phyloP scores from a whole-genome alignment of 306 rosid species.

The Fragaria iinumae region DNA sequence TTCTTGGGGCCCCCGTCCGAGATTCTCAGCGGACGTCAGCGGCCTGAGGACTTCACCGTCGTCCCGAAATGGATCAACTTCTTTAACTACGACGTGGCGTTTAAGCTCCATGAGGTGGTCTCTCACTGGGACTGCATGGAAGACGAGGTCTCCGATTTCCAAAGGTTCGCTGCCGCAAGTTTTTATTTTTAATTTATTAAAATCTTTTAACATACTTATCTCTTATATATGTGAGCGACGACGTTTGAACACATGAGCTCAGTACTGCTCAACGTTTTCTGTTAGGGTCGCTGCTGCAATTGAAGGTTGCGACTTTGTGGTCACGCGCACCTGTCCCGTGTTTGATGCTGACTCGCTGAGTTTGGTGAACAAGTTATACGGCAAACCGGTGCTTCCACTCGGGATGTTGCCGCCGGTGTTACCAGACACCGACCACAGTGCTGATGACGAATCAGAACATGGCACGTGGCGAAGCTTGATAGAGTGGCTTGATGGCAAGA shows the following conservation, averaged over 20 bases:
- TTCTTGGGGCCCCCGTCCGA: slow-evolving; percentile 7
- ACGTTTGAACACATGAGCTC: too few relatives aligned
- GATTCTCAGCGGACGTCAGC: neutral
- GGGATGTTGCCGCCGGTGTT: slow-evolving; percentile 8
- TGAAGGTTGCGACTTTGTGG: neutral
- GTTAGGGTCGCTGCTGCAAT: neutral
- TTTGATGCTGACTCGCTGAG: slow-evolving; percentile 15
- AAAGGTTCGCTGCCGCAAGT: neutral
- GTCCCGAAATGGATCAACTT: slow-evolving; percentile 19
- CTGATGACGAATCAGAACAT: neutral
- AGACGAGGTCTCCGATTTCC: slow-evolving; percentile 14
- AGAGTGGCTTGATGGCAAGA: slow-evolving; percentile 17
- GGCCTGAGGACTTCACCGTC: slow-evolving; percentile 28
- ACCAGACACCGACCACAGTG: too few relatives aligned
- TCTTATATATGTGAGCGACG: too few relatives aligned
- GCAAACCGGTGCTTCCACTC: slow-evolving; percentile 28
- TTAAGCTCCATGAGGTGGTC: slow-evolving; percentile 16
- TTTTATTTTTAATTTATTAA: too few relatives aligned
- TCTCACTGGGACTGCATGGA: slow-evolving; percentile 25
- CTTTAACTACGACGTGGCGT: neutral
- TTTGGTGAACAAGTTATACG: slow-evolving; percentile 14
- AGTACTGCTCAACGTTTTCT: too few relatives aligned
- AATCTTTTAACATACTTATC: too few relatives aligned
- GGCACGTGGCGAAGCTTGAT: slow-evolving; percentile 4
- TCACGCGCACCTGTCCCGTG: slow-evolving; percentile 10